Percentiles rank a stretch among this genome's conserved stretches.
These are phyloP conservation scores for Neopestalotiopsis rosae DNA, from an alignment of 2,329 filamentous ascomycete species.

Conservation along the genomic window DNA sequence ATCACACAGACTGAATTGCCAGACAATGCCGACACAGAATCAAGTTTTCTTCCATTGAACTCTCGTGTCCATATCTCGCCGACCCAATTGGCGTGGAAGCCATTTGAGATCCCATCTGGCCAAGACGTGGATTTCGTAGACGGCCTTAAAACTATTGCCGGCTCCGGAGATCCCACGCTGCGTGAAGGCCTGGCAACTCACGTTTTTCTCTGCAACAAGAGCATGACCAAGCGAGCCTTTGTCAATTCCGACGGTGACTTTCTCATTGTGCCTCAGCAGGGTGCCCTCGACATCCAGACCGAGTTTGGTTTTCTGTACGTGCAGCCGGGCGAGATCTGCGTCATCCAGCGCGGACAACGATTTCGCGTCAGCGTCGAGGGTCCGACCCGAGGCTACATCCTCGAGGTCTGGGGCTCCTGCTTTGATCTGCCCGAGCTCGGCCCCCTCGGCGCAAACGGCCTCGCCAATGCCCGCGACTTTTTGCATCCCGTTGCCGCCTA, in stretches of 20 bases:
- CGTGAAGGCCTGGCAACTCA: slow-evolving; percentile 55
- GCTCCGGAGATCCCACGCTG: slow-evolving; percentile 54
- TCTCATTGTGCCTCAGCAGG: slow-evolving; percentile 69
- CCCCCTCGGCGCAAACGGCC: slow-evolving; percentile 67
- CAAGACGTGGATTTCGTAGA: slow-evolving; percentile 50
- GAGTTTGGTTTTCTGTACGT: slow-evolving; percentile 69
- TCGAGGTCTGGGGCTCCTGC: slow-evolving; percentile 69
- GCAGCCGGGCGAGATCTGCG: slow-evolving; percentile 69
- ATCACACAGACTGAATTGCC: slow-evolving; percentile 25
- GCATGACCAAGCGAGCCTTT: slow-evolving; percentile 54
- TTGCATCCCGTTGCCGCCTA: slow-evolving; percentile 65
- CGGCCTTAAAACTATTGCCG: slow-evolving; percentile 54
- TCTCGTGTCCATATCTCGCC: slow-evolving; percentile 49
- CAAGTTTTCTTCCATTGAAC: slow-evolving; percentile 53
- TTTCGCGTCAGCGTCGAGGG: slow-evolving; percentile 66
- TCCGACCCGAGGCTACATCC: slow-evolving; percentile 68
- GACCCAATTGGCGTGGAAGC: slow-evolving; percentile 54
- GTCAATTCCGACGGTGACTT: slow-evolving; percentile 69
- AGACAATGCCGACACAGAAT: slow-evolving; percentile 41
- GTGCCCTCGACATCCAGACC: slow-evolving; percentile 70
- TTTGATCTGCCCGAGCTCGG: slow-evolving; percentile 72
- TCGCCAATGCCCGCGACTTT: slow-evolving; percentile 71
- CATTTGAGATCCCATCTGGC: slow-evolving; percentile 38
- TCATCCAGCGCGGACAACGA: slow-evolving; percentile 70
- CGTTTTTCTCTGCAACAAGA: slow-evolving; percentile 51